Evolutionary conservation across 257 asterid genomes (phyloP), one percentile per base, ranked within the genome.

Genomic region (Solanum acaule): DNA sequence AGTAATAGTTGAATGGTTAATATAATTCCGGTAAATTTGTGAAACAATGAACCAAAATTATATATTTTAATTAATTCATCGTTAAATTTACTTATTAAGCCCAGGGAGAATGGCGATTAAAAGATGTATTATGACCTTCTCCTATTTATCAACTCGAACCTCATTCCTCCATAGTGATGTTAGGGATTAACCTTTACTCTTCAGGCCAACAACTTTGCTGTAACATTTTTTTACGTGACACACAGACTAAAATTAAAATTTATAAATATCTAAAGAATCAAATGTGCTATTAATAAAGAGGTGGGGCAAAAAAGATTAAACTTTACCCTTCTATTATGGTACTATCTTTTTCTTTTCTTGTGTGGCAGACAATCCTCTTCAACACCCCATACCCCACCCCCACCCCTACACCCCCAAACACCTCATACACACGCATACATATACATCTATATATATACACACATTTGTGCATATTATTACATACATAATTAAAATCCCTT

Each of bases 281-380:
- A 35, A 34, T 20, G 5, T 8, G 16, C 16, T 20, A 34, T 20
- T 73, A 73, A 23, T 76, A n/a, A 14, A 78, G 29, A 40, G 34
- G 34, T 6, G 37, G 63, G 37, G 10, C 1, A 5, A 27, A 27
- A 14, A 77, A 14, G 7, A 15, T 16, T 8, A 46, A 81, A 46
- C 11, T 27, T 81, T 46, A 6, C 38, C 86, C 68, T 20, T 81
- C 42, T 29, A 81, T 81, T 16, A 46, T 81, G 68, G 63, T 46
- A 81, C 65, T 5, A 52, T 46, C 87, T 82, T 38, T 40, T 18
- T 49, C 72, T 78, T 61, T 34, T 52, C 78, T 18, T 42, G 68
- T 90, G 90, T 88, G 92, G 92, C 87, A 49, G 89, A 90, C 89
- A 88, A 73, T 85, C 65, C 7, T 46, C 73, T 86, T 18, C 68